Evolutionary conservation across 164 flowering plant species (phyloP), one percentile per base, ranked within the genome.

Genomic region (Aristolochia contorta): DNA sequence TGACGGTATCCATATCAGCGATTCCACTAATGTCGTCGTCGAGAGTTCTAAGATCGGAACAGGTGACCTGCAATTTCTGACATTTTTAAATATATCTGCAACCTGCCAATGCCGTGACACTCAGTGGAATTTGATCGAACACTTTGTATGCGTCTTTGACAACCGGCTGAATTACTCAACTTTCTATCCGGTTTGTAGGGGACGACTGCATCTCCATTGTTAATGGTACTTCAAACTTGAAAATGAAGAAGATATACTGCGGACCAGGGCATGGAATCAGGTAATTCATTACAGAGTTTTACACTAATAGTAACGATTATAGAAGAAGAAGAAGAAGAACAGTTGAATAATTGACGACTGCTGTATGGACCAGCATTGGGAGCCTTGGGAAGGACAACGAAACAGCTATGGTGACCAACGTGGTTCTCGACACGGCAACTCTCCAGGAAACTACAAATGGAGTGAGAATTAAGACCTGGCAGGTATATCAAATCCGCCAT

Each of bases 231-330:
- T 80, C 96, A 54, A 75, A 57, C 67, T 83, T 92, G 63, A 87
- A 79, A 77, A 83, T 89, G 91, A 89, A 86, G 84, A 76, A 69
- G 32, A 79, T 89, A 18, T 70, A 65, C 24, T 89, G 94, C 60
- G 96, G 96, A 52, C 96, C 96, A 21, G 96, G 96, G 30, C 96
- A 89, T 78, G 96, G 95, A 67, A 79, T 93, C 72, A 93, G 99
- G 99, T 87, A 72, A 7, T 7, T 21, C 5, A 16, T 15, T 15
- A 50, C 1, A 19, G 21, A 7, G 10, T 18, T n/a, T 16, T 16
- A 4, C 16, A 4, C 8, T 49, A 1, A 16, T 16, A n/a, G n/a
- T n/a, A n/a, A 16, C 52, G 5, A 5, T 5, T 27, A 18, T 20
- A 18, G 12, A 13, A 49, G n/a, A 16, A 16, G 20, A 49, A 20